Conservation (phyloP, 78 protist genomes). For the Pigoraptor vietnamica region DNA sequence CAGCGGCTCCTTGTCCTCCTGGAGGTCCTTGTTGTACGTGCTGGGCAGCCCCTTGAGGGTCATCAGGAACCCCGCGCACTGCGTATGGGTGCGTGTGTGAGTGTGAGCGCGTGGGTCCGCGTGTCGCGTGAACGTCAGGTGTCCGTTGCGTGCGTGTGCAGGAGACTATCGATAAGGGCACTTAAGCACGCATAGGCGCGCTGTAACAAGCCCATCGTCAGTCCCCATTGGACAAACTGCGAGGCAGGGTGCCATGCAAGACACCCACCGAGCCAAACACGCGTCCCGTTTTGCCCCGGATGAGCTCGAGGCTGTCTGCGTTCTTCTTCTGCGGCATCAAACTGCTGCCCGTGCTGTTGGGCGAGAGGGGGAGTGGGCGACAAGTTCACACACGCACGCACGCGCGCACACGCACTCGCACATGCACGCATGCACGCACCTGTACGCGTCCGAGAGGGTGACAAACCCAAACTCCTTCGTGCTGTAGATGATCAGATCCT, state of each 20-base stretch:
- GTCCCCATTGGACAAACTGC: no score
- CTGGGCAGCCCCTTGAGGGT: slow-evolving; percentile 63
- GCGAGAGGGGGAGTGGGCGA: not conserved
- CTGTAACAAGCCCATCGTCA: no score
- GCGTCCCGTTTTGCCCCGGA: slow-evolving; percentile 61
- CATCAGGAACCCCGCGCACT: slow-evolving; percentile 18
- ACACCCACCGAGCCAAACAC: slow-evolving; percentile 20
- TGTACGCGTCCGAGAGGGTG: slow-evolving; percentile 51
- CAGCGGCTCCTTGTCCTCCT: slow-evolving; percentile 61
- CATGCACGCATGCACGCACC: slow-evolving; percentile 18
- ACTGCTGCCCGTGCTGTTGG: slow-evolving; percentile 42
- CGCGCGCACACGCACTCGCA: not conserved
- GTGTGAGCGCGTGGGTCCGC: no score
- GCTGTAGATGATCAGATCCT: slow-evolving; percentile 65
- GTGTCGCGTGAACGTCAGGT: no score
- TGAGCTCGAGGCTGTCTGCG: slow-evolving; percentile 68
- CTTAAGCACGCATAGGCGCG: no score
- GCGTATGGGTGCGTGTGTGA: not conserved
- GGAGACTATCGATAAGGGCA: no score
- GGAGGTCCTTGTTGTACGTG: slow-evolving; percentile 72
- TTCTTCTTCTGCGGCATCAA: slow-evolving; percentile 83
- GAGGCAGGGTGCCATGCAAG: not conserved
- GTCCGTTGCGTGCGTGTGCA: no score
- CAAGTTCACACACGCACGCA: no score
- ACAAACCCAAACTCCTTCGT: slow-evolving; percentile 62